Base-by-base conservation (phyloP, 441 rosid genomes). In the Daphne laureola region DNA sequence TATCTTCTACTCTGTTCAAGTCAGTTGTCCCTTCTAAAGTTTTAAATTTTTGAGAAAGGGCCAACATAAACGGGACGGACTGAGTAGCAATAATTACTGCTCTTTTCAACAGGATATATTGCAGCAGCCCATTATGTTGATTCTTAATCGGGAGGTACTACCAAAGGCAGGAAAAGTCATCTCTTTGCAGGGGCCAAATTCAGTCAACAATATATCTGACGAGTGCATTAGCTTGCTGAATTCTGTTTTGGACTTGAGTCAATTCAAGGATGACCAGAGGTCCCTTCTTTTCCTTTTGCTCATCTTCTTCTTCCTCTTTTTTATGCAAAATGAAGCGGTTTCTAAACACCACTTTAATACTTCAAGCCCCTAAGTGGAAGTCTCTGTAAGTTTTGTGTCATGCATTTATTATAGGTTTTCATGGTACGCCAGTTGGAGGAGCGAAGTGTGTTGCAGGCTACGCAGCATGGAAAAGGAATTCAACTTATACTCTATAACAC, bases 51-150 rank as follows among this genome's bases (percentile, higher is more conserved):
- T 21, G 1, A 21, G 25, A 21, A 21, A 18, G 23, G 25, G 25
- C 25, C 25, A 21, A 21, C 25, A 21, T 21, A 21, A 21, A 21
- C 3, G 2, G 25, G 25, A 21, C 25, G 25, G 1, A 21, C n/a
- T 48, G 6, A 13, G 53, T 4, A 23, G 60, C 57, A 46, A 16
- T 41, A 41, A 12, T 9, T 47, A 44, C 62, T 51, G 62, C 46
- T 61, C 61, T 64, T 40, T 66, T 64, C 61, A 51, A 53, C 75
- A 94, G 97, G 95, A 82, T 67, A 48, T 76, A 51, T 65, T 94
- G 69, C 83, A 80, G 67, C 83, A 76, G 52, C 89, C 98, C 64
- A 81, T 79, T 60, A 78, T 82, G 80, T 80, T 82, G 64, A 64
- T 81, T 67, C 78, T 77, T 63, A 76, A 70, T 67, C 86, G 72